Evolutionary conservation across 2,329 filamentous ascomycete species (phyloP).

Genomic region (Trichoderma brevicompactum): DNA sequence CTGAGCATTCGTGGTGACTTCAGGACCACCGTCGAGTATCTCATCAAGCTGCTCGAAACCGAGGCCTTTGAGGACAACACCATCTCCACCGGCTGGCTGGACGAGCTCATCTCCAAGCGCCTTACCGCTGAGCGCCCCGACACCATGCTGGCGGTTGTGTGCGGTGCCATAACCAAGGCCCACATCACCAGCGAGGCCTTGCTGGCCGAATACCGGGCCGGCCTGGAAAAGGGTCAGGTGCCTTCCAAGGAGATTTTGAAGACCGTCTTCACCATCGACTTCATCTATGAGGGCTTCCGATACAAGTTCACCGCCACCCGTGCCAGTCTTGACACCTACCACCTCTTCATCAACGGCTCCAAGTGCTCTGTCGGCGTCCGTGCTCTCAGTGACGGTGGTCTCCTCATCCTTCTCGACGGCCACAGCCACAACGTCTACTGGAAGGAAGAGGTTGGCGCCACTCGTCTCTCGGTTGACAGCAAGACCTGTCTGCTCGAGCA

Average conservation of each 20-base stretch:
- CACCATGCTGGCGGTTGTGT: constrained; percentile 89
- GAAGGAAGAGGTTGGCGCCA: constrained; percentile 98
- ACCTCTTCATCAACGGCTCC: constrained; percentile 98
- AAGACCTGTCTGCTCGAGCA: constrained; percentile 98
- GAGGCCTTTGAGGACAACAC: constrained; percentile 99
- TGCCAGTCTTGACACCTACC: constrained; percentile 91
- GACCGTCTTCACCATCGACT: constrained; percentile 96
- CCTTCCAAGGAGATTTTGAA: constrained; percentile 95
- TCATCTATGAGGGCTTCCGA: constrained; percentile 94
- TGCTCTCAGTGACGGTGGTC: constrained; percentile 88
- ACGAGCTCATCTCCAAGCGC: constrained; percentile 97
- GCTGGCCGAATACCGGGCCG: constrained; percentile 82
- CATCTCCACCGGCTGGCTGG: constrained; percentile 97
- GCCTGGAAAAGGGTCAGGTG: constrained; percentile 96
- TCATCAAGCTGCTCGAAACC: constrained; percentile 98
- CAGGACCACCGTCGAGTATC: constrained; percentile 96
- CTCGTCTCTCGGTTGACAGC: constrained; percentile 92
- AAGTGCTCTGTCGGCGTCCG: constrained; percentile 93
- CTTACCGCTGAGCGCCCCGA: constrained; percentile 95
- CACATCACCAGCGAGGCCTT: constrained; percentile 92
- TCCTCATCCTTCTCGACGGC: constrained; percentile 86
- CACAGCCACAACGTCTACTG: constrained; percentile 99
- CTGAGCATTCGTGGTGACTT: constrained; percentile 99
- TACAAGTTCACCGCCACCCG: constrained; percentile 99
- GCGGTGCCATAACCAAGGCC: constrained; percentile 92